Evolutionary conservation across 1,139 yeast genomes (phyloP), one percentile per base, ranked within the genome.

Genomic region (Geotrichum europaeum): DNA sequence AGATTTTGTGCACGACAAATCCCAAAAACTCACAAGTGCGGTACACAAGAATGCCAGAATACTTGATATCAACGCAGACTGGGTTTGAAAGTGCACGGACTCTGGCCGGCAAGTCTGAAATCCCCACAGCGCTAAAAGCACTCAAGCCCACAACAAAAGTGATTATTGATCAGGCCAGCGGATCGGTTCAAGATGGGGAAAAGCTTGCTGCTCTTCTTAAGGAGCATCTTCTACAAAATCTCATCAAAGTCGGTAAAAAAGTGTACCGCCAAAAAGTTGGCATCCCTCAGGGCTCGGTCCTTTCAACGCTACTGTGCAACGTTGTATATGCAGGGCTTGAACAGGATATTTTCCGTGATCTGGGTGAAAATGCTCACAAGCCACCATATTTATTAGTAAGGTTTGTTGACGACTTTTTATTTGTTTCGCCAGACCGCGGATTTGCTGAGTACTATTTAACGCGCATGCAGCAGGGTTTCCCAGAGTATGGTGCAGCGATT

Each of bases 331-430:
- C 87, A 66, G 78, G 81, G 9, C 71, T 92, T 57, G 81, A 88
- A 2, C 78, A 78, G n/a, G 70, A 76, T 7, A 68, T 77, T 49
- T 75, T 61, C 13, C 18, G 20, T 2, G 54, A 50, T 20, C 20
- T 45, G 0, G 60, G 68, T 1, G 62, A 64, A 0, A 63, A 66
- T 6, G 60, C 66, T 0, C 70, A 76, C 47, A 53, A 18, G 7
- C 49, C 58, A 7, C 58, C 60, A 1, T 76, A 82, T 3, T 64
- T 80, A 2, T 70, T 90, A 0, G 65, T 90, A 12, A 75, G 97
- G 60, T 74, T 89, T 34, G 96, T 91, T 0, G 99, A 94, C 72
- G 99, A 94, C 71, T 94, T 94, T 68, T 70, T 94, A 49, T 76
- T 89, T 28, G 73, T 92, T 0, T 80, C 96, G 0, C 77, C 84